phyloP scores from a whole-genome alignment of 108 stramenopile species.

The Fistulifera solaris region DNA sequence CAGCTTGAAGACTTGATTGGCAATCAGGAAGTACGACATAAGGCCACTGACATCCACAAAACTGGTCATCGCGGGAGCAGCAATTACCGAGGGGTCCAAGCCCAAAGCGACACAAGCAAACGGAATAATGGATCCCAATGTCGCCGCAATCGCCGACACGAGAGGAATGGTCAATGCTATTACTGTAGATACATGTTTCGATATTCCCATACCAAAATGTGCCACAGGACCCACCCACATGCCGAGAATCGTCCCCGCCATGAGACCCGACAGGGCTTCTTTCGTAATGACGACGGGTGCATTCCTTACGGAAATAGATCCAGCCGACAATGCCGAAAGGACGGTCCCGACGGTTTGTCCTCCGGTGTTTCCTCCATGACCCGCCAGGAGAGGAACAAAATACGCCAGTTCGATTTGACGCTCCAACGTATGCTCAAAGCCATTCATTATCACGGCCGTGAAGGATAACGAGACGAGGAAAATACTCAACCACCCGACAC shows the following conservation, averaged over 20 bases:
- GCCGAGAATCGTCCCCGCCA: conserved; percentile 58
- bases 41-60: conserved; percentile 85
- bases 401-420: conserved; percentile 82
- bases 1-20: conserved; percentile 58
- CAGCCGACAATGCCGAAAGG: conserved; percentile 64
- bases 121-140: conserved; percentile 68
- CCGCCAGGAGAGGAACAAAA: conserved; percentile 83
- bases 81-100: conserved; percentile 77
- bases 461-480: conserved; percentile 64
- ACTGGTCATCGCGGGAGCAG: conserved; percentile 86
- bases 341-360: conserved; percentile 84
- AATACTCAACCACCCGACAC: conserved; percentile 76
- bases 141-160: conserved; percentile 70
- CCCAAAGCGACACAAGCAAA: conserved; percentile 64
- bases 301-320: conserved; percentile 44
- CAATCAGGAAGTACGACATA: conserved; percentile 79
- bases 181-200: conserved; percentile 63
- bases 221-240: conserved; percentile 55
- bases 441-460: conserved; percentile 82
- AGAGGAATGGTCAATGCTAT: conserved; percentile 66
- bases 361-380: conserved; percentile 87
- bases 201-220: conserved; percentile 73
- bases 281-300: conserved; percentile 52
- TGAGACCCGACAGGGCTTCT: conserved; percentile 61
- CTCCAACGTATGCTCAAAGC: conserved; percentile 81